phyloP scores from a whole-genome alignment of 768 basidiomycete genomes.

The Macrolepiota albuminosa region DNA sequence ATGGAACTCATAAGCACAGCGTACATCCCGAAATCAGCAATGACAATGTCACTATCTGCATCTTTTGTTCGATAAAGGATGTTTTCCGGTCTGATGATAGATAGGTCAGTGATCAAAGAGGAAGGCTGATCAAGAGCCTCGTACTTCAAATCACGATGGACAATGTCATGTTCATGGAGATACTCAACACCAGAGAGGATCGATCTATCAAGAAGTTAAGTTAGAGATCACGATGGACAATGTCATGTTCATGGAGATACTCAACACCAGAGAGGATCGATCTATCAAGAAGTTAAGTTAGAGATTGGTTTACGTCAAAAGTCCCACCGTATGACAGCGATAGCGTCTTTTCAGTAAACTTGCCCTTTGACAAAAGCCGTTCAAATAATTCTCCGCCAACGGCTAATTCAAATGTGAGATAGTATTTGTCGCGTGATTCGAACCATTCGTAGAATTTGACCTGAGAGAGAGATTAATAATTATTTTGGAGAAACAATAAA shows the following conservation, averaged over 20 bases:
- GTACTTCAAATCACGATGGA: slow-evolving; percentile 94
- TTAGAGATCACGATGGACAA: slow-evolving; percentile 81
- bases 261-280: slow-evolving; percentile 81
- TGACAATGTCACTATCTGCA: slow-evolving; percentile 80
- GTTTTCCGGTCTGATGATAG: slow-evolving; percentile 75
- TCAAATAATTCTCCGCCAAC: slow-evolving; percentile 94
- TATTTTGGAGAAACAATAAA: slow-evolving; percentile 7
- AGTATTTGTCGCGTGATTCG: slow-evolving; percentile 91
- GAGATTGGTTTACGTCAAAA: not conserved
- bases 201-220: slow-evolving; percentile 47
- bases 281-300: slow-evolving; percentile 33
- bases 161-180: slow-evolving; percentile 88
- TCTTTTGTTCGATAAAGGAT: slow-evolving; percentile 85
- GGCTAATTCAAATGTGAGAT: slow-evolving; percentile 93
- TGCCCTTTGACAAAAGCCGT: slow-evolving; percentile 77
- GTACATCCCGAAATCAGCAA: slow-evolving; percentile 96
- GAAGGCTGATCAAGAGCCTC: slow-evolving; percentile 12
- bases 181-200: slow-evolving; percentile 84
- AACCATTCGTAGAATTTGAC: slow-evolving; percentile 98
- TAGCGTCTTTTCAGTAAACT: slow-evolving; percentile 92
- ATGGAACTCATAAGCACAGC: slow-evolving; percentile 27
- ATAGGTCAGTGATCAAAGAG: not conserved
- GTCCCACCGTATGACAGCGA: slow-evolving; percentile 65
- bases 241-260: slow-evolving; percentile 88
- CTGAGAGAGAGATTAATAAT: slow-evolving; percentile 29